These are phyloP conservation scores for Xylaria sp. DNA, from an alignment of 2,329 filamentous ascomycete species.

Conservation along the genomic window DNA sequence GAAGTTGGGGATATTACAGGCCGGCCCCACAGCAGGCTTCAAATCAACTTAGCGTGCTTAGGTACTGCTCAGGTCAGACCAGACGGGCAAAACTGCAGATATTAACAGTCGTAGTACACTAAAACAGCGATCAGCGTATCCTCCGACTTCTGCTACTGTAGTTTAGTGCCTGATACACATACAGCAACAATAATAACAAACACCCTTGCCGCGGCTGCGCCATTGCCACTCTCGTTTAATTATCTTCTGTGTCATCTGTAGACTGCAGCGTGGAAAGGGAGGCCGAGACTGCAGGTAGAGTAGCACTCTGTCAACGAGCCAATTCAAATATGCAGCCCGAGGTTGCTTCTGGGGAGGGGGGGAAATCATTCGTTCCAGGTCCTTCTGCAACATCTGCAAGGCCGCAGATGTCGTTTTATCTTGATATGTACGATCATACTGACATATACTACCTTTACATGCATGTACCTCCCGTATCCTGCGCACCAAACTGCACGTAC, in stretches of 20 bases:
- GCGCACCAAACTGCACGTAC: slow-evolving; percentile 12
- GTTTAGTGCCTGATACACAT: too few species aligned
- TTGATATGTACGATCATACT: slow-evolving; percentile 11
- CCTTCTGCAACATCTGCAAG: not conserved
- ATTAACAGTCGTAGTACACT: not conserved
- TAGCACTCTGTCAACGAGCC: not conserved
- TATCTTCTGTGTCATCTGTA: not conserved
- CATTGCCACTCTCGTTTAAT: slow-evolving; percentile 6
- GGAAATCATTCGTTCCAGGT: slow-evolving; percentile 7
- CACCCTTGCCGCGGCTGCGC: not conserved
- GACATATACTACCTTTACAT: too few species aligned
- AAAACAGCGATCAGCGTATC: slow-evolving; percentile 10
- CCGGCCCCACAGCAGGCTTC: slow-evolving; percentile 4
- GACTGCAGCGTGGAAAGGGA: not conserved
- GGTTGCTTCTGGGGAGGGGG: not conserved
- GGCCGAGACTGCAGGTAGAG: slow-evolving; percentile 2
- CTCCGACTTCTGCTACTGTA: not conserved
- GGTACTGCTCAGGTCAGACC: not conserved
- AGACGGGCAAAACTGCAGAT: not conserved
- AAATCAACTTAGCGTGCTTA: slow-evolving; percentile 3
- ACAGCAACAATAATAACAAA: too few species aligned
- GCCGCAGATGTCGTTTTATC: slow-evolving; percentile 10
- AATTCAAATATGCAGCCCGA: not conserved
- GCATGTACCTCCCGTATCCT: slow-evolving; percentile 15
- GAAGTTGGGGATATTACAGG: not conserved